A percentile compares a stretch with the other conserved stretches of the same genome.
These are phyloP conservation scores for Sarocladium brachiariae DNA, from an alignment of 2,329 filamentous ascomycete species.

Conservation along the genomic window DNA sequence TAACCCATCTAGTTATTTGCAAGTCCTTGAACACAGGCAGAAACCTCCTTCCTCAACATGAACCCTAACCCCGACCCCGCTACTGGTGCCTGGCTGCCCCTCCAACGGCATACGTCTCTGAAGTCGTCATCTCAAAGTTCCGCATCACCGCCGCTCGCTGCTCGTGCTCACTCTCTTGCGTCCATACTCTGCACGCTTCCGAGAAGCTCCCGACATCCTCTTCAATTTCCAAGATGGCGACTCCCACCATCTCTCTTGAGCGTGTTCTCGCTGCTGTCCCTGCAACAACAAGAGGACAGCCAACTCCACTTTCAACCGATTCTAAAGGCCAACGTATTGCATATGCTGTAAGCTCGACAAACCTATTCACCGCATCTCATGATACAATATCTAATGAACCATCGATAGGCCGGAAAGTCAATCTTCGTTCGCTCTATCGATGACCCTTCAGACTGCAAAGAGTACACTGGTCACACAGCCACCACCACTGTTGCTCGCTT, in stretches of 20 bases:
- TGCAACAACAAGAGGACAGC: constrained; percentile 74
- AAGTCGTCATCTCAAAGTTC: not conserved
- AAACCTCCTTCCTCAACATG: too few species aligned
- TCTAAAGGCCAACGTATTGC: constrained; percentile 85
- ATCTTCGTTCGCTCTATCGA: constrained; percentile 95
- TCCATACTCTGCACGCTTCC: too few species aligned
- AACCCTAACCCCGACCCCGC: not conserved
- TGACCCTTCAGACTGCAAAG: constrained; percentile 72
- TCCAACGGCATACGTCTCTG: not conserved
- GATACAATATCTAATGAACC: not conserved
- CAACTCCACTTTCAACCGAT: constrained; percentile 83
- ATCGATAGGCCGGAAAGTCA: constrained; percentile 77
- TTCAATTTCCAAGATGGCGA: constrained; percentile 20
- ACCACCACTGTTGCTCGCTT: constrained; percentile 90
- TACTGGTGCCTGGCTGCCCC: constrained; percentile 9
- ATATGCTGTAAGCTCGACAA: constrained; percentile 64
- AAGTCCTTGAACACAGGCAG: too few species aligned
- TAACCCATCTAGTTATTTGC: too few species aligned
- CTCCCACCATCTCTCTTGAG: constrained; percentile 47
- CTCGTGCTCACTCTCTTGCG: not conserved
- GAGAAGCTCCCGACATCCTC: not conserved
- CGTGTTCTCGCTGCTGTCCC: constrained; percentile 81
- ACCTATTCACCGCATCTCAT: not conserved
- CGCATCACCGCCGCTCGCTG: not conserved
- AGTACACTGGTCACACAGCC: constrained; percentile 88